Base-by-base conservation (phyloP, 2,329 filamentous ascomycete species). In the Sclerotinia glacialis region DNA sequence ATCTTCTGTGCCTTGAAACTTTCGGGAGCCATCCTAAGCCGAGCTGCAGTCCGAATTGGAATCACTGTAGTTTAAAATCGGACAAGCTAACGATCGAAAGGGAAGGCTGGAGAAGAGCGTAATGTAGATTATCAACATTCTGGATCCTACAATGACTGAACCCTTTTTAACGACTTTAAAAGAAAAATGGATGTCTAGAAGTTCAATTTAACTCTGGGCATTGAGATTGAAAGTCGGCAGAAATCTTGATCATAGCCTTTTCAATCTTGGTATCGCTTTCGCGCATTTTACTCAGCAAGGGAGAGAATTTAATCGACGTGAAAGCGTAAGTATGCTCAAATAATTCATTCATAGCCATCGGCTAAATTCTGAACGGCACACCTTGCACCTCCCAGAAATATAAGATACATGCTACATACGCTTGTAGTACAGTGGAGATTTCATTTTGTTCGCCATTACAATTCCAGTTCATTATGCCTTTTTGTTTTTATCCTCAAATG, bases 371-470 rank as follows among this genome's bases (percentile, higher is more conserved):
- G 60, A 49, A 26, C 18, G 58, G 58, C 31, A 47, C 62, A 31
- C 23, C 54, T 54, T 54, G 58, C 50, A 62, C 65, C 50, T 66
- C 63, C n/a, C 40, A 40, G 23, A 50, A 23, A 68, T 71, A 73
- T 71, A 73, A 64, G 72, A 74, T 76, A 73, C 73, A 74, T 70
- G 68, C 68, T 71, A 70, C 67, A 66, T 52, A 67, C 69, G 69
- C 70, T 73, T 71, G 60, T 66, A 72, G 78, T 81, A 82, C 80
- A 82, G 80, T 80, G 78, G 80, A 81, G 81, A 83, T 78, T 81
- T 75, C 71, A 65, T 68, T 69, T 69, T 67, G 65, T 61, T 61
- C 55, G 37, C 49, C 55, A 71, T 71, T 69, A 65, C 67, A 53
- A 68, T 40, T 37, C 68, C 28, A 58, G 21, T 64, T 64, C 50